Conservation (phyloP, 1,284 basidiomycete species). For the Leccinum griseonigrum region DNA sequence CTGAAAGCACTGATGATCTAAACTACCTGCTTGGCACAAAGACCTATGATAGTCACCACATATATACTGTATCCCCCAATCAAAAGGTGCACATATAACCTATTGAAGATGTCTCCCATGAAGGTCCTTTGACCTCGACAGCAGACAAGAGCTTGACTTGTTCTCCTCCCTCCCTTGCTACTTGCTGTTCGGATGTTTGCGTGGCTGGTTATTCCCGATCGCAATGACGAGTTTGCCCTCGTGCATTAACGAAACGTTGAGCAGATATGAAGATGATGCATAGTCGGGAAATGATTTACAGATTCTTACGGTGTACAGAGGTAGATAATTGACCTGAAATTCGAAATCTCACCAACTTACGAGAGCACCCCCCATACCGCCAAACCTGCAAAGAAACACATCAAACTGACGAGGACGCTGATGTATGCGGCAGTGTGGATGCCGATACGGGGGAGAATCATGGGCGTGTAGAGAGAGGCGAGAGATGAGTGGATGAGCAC, state of each 20-base stretch:
- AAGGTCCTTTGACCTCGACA: not conserved
- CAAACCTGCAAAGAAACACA: slow-evolving; percentile 64
- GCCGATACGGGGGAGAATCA: slow-evolving; percentile 62
- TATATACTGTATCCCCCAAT: too few species aligned
- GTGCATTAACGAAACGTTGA: not conserved
- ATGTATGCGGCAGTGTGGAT: slow-evolving; percentile 70
- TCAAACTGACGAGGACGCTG: slow-evolving; percentile 58
- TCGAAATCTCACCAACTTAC: slow-evolving; percentile 22
- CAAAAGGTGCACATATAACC: too few species aligned
- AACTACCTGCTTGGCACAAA: too few species aligned
- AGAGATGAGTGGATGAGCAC: slow-evolving; percentile 50
- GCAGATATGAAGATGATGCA: not conserved
- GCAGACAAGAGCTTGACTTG: not conserved
- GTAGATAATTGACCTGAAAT: slow-evolving; percentile 12
- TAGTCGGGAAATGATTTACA: not conserved
- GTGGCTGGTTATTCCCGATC: not conserved
- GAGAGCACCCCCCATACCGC: slow-evolving; percentile 63
- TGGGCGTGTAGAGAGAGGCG: slow-evolving; percentile 57
- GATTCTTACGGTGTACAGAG: not conserved
- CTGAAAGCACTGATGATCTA: too few species aligned
- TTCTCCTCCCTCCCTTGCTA: not conserved
- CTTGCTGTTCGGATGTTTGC: not conserved
- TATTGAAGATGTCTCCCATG: too few species aligned
- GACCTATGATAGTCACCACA: too few species aligned
- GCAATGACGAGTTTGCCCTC: not conserved